Base-by-base conservation (phyloP, 129 eudicot species). In the Daucus carota region DNA sequence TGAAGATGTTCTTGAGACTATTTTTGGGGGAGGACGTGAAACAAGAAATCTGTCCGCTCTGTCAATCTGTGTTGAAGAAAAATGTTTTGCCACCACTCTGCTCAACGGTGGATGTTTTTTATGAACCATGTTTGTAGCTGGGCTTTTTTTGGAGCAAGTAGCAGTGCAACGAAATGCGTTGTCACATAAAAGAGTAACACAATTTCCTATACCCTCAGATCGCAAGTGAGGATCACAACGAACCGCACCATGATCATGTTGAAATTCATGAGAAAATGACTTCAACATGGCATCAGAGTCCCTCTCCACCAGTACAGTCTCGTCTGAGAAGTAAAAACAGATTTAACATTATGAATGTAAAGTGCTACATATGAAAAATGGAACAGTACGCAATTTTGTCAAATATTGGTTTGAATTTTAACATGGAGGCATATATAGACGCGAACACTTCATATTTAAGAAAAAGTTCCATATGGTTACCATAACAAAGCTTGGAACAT, bases 1-100 rank as follows among this genome's bases (percentile, higher is more conserved):
- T 74, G 40, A 12, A 48, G 75, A 75, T 26, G 67, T 70, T 70
- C 50, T 34, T 12, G 46, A 83, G 79, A 75, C 54, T 46, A 76
- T 84, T 76, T 67, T 79, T 32, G 75, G 77, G 36, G 44, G 52
- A 46, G 38, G 67, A 66, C 45, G 57, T 42, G 63, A 40, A 48
- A 57, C 44, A 74, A 60, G 20, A n/a, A 70, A 41, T 70, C 45
- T 66, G 29, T 63, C 81, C 44, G 6, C 73, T 28, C 29, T 46
- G 48, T 65, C 54, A 67, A 73, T 36, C 29, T 3, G 65, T 70
- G 87, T 29, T 42, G 70, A 29, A 47, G 79, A 75, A 41, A 70
- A 41, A 10, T 75, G 45, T 9, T 45, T 57, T 8, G 32, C 45
- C 31, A 69, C 24, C 68, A 46, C 44, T 33, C 46, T 59, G 79